Evolutionary conservation across 176 grass and related monocot genomes (phyloP).

Genomic region (Microstegium vimineum): DNA sequence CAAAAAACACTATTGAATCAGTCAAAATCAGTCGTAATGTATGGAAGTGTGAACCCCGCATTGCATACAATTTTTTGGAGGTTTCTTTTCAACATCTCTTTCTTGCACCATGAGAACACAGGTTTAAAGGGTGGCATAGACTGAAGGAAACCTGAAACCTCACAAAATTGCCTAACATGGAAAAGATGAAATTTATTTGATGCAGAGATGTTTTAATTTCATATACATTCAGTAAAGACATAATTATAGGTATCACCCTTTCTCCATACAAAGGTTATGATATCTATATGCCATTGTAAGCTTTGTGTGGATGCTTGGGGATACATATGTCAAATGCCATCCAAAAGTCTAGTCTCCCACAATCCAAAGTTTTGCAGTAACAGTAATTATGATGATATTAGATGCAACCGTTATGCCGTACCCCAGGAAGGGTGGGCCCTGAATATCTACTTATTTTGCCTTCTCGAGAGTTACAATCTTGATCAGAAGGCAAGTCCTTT

Average conservation of each 20-base stretch:
- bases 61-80: background rate
- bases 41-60: background rate
- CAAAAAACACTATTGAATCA: too few species aligned
- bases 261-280: background rate
- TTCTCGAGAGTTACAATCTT: background rate
- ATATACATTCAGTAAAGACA: background rate
- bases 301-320: too few species aligned
- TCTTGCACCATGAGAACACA: background rate
- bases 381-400: too few species aligned
- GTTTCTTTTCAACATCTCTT: background rate
- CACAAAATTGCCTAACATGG: background rate
- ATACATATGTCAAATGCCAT: too few species aligned
- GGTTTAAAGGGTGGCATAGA: background rate
- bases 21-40: too few species aligned
- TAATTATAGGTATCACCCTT: background rate
- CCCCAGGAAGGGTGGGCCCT: background rate
- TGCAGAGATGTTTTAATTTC: background rate
- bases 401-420: too few species aligned
- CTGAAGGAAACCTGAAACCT: background rate
- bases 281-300: too few species aligned
- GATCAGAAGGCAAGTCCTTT: background rate
- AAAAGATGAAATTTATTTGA: background rate
- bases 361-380: too few species aligned
- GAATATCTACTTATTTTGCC: background rate
- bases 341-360: too few species aligned